Evolutionary conservation across 257 asterid species (phyloP), one percentile per base, ranked within the genome.

Genomic region (Salvia splendens): DNA sequence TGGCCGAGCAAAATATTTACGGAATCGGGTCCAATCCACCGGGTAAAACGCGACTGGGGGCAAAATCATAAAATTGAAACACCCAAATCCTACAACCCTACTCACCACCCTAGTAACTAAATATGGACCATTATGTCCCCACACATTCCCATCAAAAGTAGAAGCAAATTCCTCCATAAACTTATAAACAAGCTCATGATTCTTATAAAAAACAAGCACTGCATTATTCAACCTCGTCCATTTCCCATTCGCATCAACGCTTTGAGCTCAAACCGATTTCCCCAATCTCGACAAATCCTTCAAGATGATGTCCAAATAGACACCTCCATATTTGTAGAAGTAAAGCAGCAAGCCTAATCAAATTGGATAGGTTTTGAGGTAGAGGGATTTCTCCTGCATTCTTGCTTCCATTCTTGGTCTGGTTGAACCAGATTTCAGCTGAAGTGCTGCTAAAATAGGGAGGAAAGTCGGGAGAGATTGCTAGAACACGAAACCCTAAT

Each of bases 51-150:
- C 88, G 51, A 40, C 60, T 3, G 80, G 86, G 3, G 86, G 83
- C 83, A 85, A 66, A 5, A 91, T 46, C 10, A 86, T 86, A 12
- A 86, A 73, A 65, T 83, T 72, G 4, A 64, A 42, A 6, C 61
- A 76, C 24, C 51, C 30, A 10, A 61, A 16, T 36, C 47, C 61
- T 0, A 12, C 72, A 32, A 76, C 63, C 43, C 76, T 65, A 0
- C 72, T 51, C 14, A 86, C 87, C 53, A 91, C 96, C 14, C 97
- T 85, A 60, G 95, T 80, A 12, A 91, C 86, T 36, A 91, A 54
- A 43, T 86, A 86, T 2, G 93, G 95, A 1, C 97, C 97, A 73
- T 91, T 91, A 54, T 91, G 83, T 2, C 96, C 95, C 92, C 94
- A 85, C 47, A 2, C 80, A 16, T 80, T 84, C 71, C 95, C 97